Evolutionary conservation across 2,329 filamentous ascomycete genomes (phyloP), one percentile per base, ranked within the genome.

Genomic region (Aspergillus candidus): DNA sequence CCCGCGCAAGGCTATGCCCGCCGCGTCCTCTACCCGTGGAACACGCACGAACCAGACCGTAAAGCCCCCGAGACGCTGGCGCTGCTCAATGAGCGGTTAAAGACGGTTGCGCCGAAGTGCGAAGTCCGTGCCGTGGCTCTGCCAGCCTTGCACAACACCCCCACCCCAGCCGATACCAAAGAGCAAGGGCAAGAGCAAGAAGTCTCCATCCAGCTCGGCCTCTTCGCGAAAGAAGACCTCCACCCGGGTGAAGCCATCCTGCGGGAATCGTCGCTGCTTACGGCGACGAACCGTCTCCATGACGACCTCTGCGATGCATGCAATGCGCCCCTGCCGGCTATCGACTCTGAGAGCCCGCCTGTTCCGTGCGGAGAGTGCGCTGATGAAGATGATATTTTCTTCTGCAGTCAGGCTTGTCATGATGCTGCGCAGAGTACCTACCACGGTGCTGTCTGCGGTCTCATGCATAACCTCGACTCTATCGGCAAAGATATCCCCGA

Each of bases 271-370:
- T 93, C 89, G 7, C 77, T 95, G 6, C 72, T 98, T 33, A 95
- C 90, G 2, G 90, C 88, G 36, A 93, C 91, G 55, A 93, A 93
- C 61, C 82, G 88, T 27, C 77, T 93, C 11, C 88, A 94, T 61
- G 89, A 94, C 50, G 76, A 85, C 4, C 77, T 91, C 27, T 97
- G 91, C 66, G 91, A 97, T 65, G 89, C 89, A 11, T 97, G 91
- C 65, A 88, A 88, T 56, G 75, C 78, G 6, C 79, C 80, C 17
- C 75, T 94, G 5, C 86, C 86, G 1, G 74, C 76, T 0, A 69
- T 86, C 31, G 66, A 58, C 1, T 56, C 62, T 8, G 47, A 51
- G 4, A 55, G 56, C 1, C 61, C 61, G 1, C 62, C 71, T 4
- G 66, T 74, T 6, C 61, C 68, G 2, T 82, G 79, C 54, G 66